Conservation (phyloP, 352 stramenopile species). For the Phytophthora citricola region DNA sequence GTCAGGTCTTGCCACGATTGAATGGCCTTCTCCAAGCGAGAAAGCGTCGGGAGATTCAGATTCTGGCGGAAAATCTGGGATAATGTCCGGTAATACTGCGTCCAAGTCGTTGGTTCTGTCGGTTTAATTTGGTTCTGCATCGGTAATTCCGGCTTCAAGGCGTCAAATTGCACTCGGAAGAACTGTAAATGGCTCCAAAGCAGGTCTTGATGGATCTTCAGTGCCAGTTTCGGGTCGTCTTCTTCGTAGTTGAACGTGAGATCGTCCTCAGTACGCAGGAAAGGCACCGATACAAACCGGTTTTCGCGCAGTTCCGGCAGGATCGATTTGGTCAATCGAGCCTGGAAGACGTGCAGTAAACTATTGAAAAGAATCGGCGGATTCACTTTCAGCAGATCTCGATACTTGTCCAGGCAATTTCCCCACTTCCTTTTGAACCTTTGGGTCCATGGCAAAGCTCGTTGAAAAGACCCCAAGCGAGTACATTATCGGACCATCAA, state of each 20-base stretch:
- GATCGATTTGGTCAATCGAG: slow-evolving; percentile 54
- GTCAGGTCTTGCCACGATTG: slow-evolving; percentile 52
- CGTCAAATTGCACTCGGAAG: slow-evolving; percentile 64
- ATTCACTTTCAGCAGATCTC: slow-evolving; percentile 55
- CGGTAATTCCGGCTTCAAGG: slow-evolving; percentile 40
- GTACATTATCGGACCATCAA: slow-evolving; percentile 71
- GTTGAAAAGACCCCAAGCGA: slow-evolving; percentile 66
- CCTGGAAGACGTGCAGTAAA: slow-evolving; percentile 63
- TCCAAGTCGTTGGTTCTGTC: slow-evolving; percentile 33
- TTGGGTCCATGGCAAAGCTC: slow-evolving; percentile 56
- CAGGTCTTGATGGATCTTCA: slow-evolving; percentile 48
- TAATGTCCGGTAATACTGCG: slow-evolving; percentile 35
- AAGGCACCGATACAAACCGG: slow-evolving; percentile 59
- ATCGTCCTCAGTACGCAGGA: slow-evolving; percentile 60
- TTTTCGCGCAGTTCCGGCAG: slow-evolving; percentile 66
- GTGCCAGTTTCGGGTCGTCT: slow-evolving; percentile 52
- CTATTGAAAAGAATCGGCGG: slow-evolving; percentile 66
- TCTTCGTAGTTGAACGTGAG: slow-evolving; percentile 63
- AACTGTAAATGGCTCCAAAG: slow-evolving; percentile 61
- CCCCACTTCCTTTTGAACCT: slow-evolving; percentile 25
- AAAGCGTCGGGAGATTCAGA: slow-evolving; percentile 20
- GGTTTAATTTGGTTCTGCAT: slow-evolving; percentile 11
- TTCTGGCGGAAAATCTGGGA: slow-evolving; percentile 38
- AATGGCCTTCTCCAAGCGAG: slow-evolving; percentile 46
- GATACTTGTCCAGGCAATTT: slow-evolving; percentile 52